A percentile compares a stretch with the other conserved stretches of the same genome.
phyloP scores from a whole-genome alignment of 305 asterid species.

The Fraxinus latifolia region DNA sequence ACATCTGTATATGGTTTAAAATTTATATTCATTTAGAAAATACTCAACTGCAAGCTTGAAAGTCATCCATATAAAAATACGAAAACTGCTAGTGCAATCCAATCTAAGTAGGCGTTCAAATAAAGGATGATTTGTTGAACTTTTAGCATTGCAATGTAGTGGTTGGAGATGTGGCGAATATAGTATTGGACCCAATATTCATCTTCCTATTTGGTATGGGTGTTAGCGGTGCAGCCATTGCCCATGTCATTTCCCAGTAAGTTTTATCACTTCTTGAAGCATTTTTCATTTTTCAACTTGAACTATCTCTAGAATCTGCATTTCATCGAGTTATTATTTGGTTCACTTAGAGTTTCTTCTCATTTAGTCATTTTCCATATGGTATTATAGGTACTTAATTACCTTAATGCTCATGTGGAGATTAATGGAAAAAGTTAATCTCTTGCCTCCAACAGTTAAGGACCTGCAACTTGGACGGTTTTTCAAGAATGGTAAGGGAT shows the following conservation, averaged over 20 bases:
- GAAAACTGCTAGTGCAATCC: neutral
- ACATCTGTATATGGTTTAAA: neutral
- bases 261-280: slow-evolving; percentile 15
- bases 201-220: slow-evolving; percentile 47
- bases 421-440: slow-evolving; percentile 27
- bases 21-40: neutral
- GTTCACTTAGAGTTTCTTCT: neutral
- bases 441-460: slow-evolving; percentile 30
- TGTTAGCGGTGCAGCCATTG: slow-evolving; percentile 61
- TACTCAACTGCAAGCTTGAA: neutral
- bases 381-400: slow-evolving; percentile 33
- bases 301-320: neutral
- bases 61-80: neutral
- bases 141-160: slow-evolving; percentile 26
- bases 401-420: slow-evolving; percentile 34
- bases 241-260: slow-evolving; percentile 69
- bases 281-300: neutral
- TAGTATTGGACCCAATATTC: slow-evolving; percentile 46
- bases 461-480: slow-evolving; percentile 38
- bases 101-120: neutral
- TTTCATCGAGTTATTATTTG: neutral
- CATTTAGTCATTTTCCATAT: neutral
- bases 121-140: neutral
- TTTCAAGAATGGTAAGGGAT: slow-evolving; percentile 28
- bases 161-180: slow-evolving; percentile 50